Evolutionary conservation across 805 yeast species (phyloP), one percentile per base, ranked within the genome.

Genomic region (Zygosaccharomyces kombuchaensis): DNA sequence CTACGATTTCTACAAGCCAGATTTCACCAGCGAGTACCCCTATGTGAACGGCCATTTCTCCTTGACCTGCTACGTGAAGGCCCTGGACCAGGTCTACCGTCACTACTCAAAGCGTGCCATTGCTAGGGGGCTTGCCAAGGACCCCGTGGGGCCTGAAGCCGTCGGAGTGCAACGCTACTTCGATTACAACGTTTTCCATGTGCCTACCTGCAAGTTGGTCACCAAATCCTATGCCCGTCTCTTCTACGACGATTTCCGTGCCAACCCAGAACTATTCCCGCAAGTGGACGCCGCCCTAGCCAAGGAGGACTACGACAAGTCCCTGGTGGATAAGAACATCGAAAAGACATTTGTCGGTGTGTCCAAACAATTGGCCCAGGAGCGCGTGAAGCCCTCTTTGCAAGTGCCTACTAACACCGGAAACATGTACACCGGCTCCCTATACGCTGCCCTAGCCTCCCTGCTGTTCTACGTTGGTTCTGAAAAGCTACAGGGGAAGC

Each of bases 1-100:
- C 36, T 93, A 93, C 70, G 99, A 93, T 73, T 90, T 93, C 74
- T 93, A 91, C 77, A 91, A 93, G 80, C 98, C 99, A 53, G 91
- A 93, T 71, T 87, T 93, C 76, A 85, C 91, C 53, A 78, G 87
- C 55, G 99, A 93, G 74, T 93, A 93, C 72, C 99, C 99, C 27
- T 85, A 82, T 51, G 99, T 93, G 53, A 97, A 93, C 66, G 99
- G 99, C 57, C 96, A 93, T 71, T 93, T 81, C 73, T 91, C 98
- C 3, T 75, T 93, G 64, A 69, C 87, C 32, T 93, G 99, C 75
- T 93, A 93, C 75, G 88, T 90, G 55, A 84, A 85, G 69, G 96
- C 99, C 22, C 72, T 93, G 47, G 98, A 93, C 74, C 71, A 79
- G 53, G 86, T 95, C 58, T 93, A 93, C 76, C 76, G 77, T 55